Percentiles rank a stretch among this genome's conserved stretches.
phyloP scores from a whole-genome alignment of 208 protist genomes.

The Acanthamoeba castellanii region DNA sequence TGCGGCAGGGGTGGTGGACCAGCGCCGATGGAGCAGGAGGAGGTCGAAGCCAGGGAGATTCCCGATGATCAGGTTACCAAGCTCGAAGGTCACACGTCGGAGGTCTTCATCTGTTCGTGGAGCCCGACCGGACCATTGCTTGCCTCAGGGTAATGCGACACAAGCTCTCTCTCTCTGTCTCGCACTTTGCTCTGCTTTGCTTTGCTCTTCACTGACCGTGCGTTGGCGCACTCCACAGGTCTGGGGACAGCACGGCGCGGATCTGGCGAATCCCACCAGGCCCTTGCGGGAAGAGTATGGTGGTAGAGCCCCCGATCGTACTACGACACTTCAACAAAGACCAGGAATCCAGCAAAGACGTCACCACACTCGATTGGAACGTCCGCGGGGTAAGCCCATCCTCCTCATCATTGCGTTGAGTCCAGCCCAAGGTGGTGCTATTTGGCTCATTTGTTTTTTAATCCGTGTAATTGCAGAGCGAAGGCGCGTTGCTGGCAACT shows the following conservation, averaged over 20 bases:
- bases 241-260: slow-evolving; percentile 88
- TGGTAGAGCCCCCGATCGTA: slow-evolving; percentile 75
- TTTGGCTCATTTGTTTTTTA: neutral
- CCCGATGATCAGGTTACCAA: slow-evolving; percentile 79
- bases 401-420: no score
- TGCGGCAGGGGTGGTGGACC: neutral
- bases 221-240: slow-evolving; percentile 65
- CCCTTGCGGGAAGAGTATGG: slow-evolving; percentile 26
- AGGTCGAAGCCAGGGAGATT: slow-evolving; percentile 71
- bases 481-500: slow-evolving; percentile 90
- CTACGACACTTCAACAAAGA: slow-evolving; percentile 74
- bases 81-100: slow-evolving; percentile 81
- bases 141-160: slow-evolving; percentile 79
- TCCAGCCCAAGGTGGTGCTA: slow-evolving; percentile 33
- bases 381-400: slow-evolving; percentile 76
- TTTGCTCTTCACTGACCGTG: neutral
- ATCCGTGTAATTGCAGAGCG: slow-evolving; percentile 74
- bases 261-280: slow-evolving; percentile 86
- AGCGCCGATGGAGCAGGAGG: slow-evolving; percentile 62
- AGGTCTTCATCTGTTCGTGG: slow-evolving; percentile 88
- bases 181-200: no score
- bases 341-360: slow-evolving; percentile 85
- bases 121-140: slow-evolving; percentile 74
- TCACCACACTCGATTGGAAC: slow-evolving; percentile 92
- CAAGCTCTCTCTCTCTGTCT: neutral